phyloP scores from a whole-genome alignment of 2,329 filamentous ascomycete genomes.

The Claviceps pazoutovae region DNA sequence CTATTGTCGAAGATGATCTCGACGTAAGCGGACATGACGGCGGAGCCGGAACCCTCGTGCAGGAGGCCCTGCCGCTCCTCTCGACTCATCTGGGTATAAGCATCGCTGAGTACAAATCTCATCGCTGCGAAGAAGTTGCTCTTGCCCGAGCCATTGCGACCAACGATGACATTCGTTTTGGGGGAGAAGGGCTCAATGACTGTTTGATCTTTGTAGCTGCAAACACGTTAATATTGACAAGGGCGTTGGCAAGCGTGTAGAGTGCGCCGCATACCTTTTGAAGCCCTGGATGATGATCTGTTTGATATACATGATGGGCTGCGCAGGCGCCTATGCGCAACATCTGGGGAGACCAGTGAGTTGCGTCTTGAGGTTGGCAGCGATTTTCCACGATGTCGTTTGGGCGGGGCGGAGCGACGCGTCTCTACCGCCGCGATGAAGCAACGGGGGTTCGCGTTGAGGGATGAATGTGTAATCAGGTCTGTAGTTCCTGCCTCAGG shows the following conservation, averaged over 20 bases:
- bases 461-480: background rate
- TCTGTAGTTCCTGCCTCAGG: conserved; percentile 4
- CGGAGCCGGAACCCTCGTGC: conserved; percentile 95
- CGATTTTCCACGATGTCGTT: background rate
- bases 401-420: conserved; percentile 3
- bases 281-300: conserved; percentile 99
- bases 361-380: conserved; percentile 10
- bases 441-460: conserved; percentile 4
- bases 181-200: conserved; percentile 97
- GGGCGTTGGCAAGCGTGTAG: background rate
- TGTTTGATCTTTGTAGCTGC: conserved; percentile 97
- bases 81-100: conserved; percentile 87
- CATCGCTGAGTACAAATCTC: conserved; percentile 94
- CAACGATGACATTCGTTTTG: conserved; percentile 96
- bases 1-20: conserved; percentile 98
- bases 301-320: conserved; percentile 81
- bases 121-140: conserved; percentile 99
- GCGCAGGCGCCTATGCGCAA: conserved; percentile 25
- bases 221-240: conserved; percentile 10
- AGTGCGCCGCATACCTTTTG: conserved; percentile 57
- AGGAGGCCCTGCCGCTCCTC: conserved; percentile 91
- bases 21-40: conserved; percentile 98
- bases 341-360: conserved; percentile 16
- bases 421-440: conserved; percentile 3
- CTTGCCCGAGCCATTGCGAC: conserved; percentile 97